Conservation (phyloP, 2,329 filamentous ascomycete genomes). For the Colletotrichum zoysiae region DNA sequence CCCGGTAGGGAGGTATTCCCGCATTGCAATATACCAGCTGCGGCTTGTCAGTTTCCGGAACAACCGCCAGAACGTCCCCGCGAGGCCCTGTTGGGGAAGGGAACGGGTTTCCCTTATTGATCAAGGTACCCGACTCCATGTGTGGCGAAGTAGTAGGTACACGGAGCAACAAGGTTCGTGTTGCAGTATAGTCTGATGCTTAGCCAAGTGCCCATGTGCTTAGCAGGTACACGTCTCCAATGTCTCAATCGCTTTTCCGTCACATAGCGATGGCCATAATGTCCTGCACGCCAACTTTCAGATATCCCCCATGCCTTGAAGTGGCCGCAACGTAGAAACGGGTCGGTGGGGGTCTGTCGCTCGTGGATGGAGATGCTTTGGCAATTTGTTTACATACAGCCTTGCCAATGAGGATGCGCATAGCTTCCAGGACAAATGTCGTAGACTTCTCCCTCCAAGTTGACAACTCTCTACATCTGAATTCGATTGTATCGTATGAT, state of each 20-base stretch:
- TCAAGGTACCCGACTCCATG: neutral
- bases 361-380: neutral
- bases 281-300: neutral
- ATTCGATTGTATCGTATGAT: neutral
- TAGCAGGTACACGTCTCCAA: neutral
- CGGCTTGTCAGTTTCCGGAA: neutral
- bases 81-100: neutral
- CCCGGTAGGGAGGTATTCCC: neutral
- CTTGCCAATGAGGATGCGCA: too few species aligned
- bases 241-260: neutral
- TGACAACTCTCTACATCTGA: neutral
- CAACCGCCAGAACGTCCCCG: neutral
- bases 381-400: neutral
- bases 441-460: neutral
- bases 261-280: neutral
- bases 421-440: too few species aligned
- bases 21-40: neutral
- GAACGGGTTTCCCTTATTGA: neutral
- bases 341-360: neutral
- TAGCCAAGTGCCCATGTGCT: neutral
- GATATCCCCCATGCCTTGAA: neutral
- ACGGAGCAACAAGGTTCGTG: neutral
- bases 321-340: neutral
- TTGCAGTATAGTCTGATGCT: neutral
- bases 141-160: neutral